These are phyloP conservation scores for Boletus fagicola DNA, from an alignment of 768 basidiomycete genomes.

Conservation along the genomic window DNA sequence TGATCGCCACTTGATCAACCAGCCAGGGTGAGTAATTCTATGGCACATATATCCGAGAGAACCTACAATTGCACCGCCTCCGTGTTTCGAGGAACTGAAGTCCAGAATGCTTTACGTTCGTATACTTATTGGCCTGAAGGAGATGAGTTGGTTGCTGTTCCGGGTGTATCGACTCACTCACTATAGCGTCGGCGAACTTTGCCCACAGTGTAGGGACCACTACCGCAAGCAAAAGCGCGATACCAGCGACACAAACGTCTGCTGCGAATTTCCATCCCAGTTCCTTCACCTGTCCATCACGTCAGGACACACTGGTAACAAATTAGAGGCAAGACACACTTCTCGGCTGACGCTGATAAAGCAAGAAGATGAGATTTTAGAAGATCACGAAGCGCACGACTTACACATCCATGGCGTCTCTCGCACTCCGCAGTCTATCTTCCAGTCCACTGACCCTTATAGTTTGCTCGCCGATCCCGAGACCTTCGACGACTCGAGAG, in stretches of 20 bases:
- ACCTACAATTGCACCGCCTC: conserved; percentile 11
- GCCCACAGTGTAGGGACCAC: conserved; percentile 12
- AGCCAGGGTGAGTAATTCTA: background rate
- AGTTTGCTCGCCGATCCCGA: conserved; percentile 5
- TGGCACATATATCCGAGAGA: background rate
- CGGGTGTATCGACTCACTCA: background rate
- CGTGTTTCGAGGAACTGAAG: conserved; percentile 6
- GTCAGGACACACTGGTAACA: background rate
- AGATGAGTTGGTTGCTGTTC: background rate
- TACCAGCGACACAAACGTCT: conserved; percentile 14
- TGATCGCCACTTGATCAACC: conserved; percentile 9
- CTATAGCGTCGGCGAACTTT: conserved; percentile 4
- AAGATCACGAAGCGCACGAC: background rate
- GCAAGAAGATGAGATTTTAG: background rate
- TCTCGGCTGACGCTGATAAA: conserved; percentile 17
- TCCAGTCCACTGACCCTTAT: conserved; percentile 5
- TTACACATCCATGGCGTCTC: conserved; percentile 16
- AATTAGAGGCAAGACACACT: background rate
- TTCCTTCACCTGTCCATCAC: conserved; percentile 14
- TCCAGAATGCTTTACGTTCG: conserved; percentile 5
- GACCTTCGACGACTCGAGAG: conserved; percentile 10
- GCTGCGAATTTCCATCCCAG: conserved; percentile 17
- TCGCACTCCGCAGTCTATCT: conserved; percentile 3
- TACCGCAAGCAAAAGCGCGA: conserved; percentile 16
- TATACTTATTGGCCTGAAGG: conserved; percentile 7